These are phyloP conservation scores for Chiua sp. DNA, from an alignment of 1,284 basidiomycete genomes.

Conservation along the genomic window DNA sequence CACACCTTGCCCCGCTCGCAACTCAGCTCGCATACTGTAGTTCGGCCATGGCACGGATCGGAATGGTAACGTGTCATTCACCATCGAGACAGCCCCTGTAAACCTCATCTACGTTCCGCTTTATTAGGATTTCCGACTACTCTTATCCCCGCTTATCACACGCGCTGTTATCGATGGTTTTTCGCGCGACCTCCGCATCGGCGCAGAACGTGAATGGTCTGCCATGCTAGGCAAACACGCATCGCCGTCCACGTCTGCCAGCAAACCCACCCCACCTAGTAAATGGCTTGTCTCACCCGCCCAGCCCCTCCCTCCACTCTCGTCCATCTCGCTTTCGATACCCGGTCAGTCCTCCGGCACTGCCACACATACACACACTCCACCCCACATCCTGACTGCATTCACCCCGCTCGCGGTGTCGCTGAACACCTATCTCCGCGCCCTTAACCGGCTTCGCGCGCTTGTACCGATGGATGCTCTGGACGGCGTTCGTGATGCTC, in stretches of 20 bases:
- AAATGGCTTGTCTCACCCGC: conserved; percentile 54
- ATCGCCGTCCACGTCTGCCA: background rate
- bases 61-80: conserved; percentile 49
- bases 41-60: conserved; percentile 91
- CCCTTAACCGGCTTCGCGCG: conserved; percentile 83
- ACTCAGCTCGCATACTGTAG: conserved; percentile 94
- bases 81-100: background rate
- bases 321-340: conserved; percentile 34
- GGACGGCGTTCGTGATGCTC: conserved; percentile 46
- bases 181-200: conserved; percentile 28
- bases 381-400: conserved; percentile 70
- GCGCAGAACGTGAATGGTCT: conserved; percentile 37
- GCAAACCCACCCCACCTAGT: conserved; percentile 42
- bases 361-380: conserved; percentile 49
- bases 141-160: conserved; percentile 36
- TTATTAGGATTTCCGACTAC: conserved; percentile 32
- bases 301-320: conserved; percentile 36
- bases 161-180: conserved; percentile 39
- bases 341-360: background rate
- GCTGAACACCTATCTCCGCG: conserved; percentile 75
- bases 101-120: background rate
- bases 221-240: conserved; percentile 22
- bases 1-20: conserved; percentile 78
- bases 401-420: conserved; percentile 81
- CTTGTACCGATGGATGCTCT: conserved; percentile 71